These are phyloP conservation scores for Mucor irregularis DNA, from an alignment of 371 early-diverging fungal genomes.

Conservation along the genomic window DNA sequence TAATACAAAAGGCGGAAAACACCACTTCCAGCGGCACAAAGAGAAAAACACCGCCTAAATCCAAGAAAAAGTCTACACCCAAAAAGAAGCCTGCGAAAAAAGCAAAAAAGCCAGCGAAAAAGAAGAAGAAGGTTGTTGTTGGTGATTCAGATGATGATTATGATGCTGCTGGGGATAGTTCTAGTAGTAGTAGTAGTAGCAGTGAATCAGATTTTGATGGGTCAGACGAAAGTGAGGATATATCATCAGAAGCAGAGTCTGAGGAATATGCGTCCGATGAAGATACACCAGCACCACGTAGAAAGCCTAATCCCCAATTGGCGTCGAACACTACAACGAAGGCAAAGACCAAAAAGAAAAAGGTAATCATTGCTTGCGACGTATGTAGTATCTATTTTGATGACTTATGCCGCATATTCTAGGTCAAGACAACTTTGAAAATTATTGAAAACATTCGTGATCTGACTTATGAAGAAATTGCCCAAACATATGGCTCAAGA, in stretches of 20 bases:
- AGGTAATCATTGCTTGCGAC: not conserved
- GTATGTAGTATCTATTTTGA: not conserved
- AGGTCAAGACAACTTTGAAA: not conserved
- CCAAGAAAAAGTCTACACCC: slow-evolving; percentile 6
- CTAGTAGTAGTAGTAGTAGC: slow-evolving; percentile 2
- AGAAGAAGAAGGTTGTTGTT: slow-evolving; percentile 9
- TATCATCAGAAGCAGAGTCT: not conserved
- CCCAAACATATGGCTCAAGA: slow-evolving; percentile 21
- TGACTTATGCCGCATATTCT: too few relatives aligned
- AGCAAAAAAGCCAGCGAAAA: slow-evolving; percentile 3
- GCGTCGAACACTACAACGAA: not conserved
- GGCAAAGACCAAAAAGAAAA: not conserved
- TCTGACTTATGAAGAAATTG: slow-evolving; percentile 23
- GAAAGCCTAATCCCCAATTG: not conserved
- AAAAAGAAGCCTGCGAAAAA: slow-evolving; percentile 15
- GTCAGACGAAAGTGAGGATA: not conserved
- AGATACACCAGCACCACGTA: not conserved
- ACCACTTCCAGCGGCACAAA: too few relatives aligned
- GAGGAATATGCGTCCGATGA: not conserved
- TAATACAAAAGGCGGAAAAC: too few relatives aligned
- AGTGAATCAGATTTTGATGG: slow-evolving; percentile 6
- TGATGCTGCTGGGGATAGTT: slow-evolving; percentile 5
- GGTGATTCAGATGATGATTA: slow-evolving; percentile 22
- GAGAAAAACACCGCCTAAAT: slow-evolving; percentile 1
- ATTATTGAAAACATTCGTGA: slow-evolving; percentile 11